Evolutionary conservation across 23 red algal species (phyloP).

Genomic region (Gracilaria gracilis): DNA sequence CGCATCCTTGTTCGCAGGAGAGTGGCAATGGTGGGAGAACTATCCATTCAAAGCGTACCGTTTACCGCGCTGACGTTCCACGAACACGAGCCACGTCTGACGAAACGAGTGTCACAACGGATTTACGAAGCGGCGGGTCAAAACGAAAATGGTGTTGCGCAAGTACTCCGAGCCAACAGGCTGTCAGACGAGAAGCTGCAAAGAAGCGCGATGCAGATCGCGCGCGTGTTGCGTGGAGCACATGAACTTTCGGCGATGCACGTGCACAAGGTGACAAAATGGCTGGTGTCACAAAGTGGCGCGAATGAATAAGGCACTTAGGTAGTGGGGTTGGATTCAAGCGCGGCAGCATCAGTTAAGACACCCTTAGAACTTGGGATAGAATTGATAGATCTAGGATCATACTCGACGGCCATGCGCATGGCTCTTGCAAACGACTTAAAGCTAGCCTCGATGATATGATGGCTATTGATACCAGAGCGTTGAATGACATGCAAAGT

Average conservation of each 20-base stretch:
- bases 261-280: slow-evolving; percentile 55
- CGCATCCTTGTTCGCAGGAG: slow-evolving; percentile 32
- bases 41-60: slow-evolving; percentile 5
- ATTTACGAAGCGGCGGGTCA: slow-evolving; percentile 40
- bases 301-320: background rate
- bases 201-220: slow-evolving; percentile 33
- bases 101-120: slow-evolving; percentile 37
- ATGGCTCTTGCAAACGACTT: slow-evolving; percentile 98
- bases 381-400: slow-evolving; percentile 69
- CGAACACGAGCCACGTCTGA: slow-evolving; percentile 48
- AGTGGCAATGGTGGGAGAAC: slow-evolving; percentile 61
- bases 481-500: slow-evolving; percentile 95
- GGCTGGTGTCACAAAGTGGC: slow-evolving; percentile 37
- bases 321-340: slow-evolving; percentile 12
- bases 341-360: slow-evolving; percentile 79
- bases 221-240: slow-evolving; percentile 42
- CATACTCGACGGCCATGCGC: slow-evolving; percentile 89
- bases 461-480: slow-evolving; percentile 95
- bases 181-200: background rate
- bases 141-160: background rate
- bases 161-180: background rate
- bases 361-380: slow-evolving; percentile 93
- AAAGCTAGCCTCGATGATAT: slow-evolving; percentile 99
- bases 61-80: slow-evolving; percentile 47
- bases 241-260: slow-evolving; percentile 59